These are phyloP conservation scores for Shiraia sp. DNA, from an alignment of 2,329 filamentous ascomycete species.

Conservation along the genomic window DNA sequence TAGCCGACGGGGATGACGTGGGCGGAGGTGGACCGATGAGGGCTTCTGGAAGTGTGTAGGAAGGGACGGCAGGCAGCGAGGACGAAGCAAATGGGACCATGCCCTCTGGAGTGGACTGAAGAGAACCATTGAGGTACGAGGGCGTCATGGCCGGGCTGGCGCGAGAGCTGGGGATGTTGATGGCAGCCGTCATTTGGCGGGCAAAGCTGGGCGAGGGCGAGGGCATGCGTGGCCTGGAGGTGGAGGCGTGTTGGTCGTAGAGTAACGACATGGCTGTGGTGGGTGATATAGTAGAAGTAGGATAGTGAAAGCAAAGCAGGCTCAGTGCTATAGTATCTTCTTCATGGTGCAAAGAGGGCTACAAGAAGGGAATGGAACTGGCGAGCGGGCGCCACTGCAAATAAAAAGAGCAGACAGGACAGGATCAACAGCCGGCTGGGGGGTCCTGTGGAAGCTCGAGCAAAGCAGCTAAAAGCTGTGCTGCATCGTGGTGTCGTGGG, in stretches of 20 bases:
- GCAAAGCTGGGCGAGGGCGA: conserved; percentile 38
- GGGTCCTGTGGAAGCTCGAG: conserved; percentile 22
- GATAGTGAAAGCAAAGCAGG: conserved; percentile 12
- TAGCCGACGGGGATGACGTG: conserved; percentile 57
- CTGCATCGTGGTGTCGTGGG: conserved; percentile 41
- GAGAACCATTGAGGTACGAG: conserved; percentile 59
- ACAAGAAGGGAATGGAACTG: conserved; percentile 19
- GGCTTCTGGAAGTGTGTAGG: conserved; percentile 75
- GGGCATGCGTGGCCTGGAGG: conserved; percentile 34
- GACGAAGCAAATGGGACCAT: conserved; percentile 61
- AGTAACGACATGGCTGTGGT: conserved; percentile 29
- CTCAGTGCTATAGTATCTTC: conserved; percentile 27
- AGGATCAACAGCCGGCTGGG: conserved; percentile 34
- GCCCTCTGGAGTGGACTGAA: conserved; percentile 69
- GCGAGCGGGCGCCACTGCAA: conserved; percentile 28
- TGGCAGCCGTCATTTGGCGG: conserved; percentile 33
- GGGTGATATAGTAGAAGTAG: conserved; percentile 8
- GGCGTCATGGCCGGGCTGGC: conserved; percentile 46
- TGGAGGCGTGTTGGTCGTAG: conserved; percentile 36
- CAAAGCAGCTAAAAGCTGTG: conserved; percentile 25
- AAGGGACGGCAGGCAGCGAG: conserved; percentile 47
- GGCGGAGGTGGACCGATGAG: conserved; percentile 53
- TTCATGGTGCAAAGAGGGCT: conserved; percentile 26
- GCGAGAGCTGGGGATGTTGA: conserved; percentile 44
- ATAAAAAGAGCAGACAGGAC: conserved; percentile 32